Evolutionary conservation across 129 eudicot species (phyloP).

Genomic region (Kitagawia praeruptora): DNA sequence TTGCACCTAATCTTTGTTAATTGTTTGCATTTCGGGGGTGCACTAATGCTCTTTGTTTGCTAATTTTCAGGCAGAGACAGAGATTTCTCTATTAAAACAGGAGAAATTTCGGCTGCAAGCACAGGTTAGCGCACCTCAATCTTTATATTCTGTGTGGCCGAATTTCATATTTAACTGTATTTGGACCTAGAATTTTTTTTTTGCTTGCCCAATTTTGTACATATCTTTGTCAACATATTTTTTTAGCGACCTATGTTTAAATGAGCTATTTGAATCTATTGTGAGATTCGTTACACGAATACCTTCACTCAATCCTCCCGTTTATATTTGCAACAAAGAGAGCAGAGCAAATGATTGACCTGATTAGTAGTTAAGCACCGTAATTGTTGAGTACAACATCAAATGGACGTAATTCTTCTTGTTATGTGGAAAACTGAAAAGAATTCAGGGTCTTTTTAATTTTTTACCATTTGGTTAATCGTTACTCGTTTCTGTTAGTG

Average conservation of each 20-base stretch:
- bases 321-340: background rate
- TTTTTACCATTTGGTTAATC: background rate
- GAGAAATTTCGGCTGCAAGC: slow-evolving; percentile 85
- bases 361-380: background rate
- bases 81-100: slow-evolving; percentile 78
- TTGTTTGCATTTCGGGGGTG: background rate
- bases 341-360: background rate
- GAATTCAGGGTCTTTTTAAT: background rate
- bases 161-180: background rate
- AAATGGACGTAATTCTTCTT: background rate
- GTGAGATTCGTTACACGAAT: background rate
- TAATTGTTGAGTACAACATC: background rate
- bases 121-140: slow-evolving; percentile 21
- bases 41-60: background rate
- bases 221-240: background rate
- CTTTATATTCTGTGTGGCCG: background rate
- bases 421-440: background rate
- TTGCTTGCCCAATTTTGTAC: background rate
- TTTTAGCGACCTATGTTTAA: background rate
- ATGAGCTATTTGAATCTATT: background rate
- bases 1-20: background rate
- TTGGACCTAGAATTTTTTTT: background rate
- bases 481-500: background rate
- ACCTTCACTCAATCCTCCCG: background rate
- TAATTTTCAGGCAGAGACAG: slow-evolving; percentile 54